These are phyloP conservation scores for Arctium lappa DNA, from an alignment of 129 eudicot species.

Conservation along the genomic window DNA sequence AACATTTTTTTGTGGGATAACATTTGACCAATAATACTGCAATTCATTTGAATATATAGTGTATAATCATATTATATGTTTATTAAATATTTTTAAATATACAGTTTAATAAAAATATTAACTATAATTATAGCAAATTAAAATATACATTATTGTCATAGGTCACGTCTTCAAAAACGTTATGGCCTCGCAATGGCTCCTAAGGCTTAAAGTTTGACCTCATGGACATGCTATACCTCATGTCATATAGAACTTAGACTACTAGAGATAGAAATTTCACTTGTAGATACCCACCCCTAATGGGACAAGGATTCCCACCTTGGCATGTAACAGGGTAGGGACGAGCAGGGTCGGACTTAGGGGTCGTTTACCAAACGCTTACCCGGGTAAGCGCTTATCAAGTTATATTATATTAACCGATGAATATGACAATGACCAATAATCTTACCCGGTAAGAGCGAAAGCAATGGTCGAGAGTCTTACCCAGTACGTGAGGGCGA, in stretches of 20 bases:
- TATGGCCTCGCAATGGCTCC: not conserved
- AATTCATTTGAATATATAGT: not conserved
- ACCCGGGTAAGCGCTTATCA: no score
- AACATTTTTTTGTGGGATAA: not conserved
- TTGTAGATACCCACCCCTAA: not conserved
- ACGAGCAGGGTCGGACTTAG: no score
- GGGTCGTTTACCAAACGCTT: no score
- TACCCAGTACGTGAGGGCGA: no score
- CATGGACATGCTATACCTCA: not conserved
- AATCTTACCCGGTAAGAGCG: no score
- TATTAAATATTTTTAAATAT: not conserved
- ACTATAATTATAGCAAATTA: not conserved
- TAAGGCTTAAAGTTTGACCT: not conserved
- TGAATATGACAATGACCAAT: no score
- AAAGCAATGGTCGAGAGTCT: no score
- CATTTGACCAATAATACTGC: not conserved
- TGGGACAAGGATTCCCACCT: not conserved
- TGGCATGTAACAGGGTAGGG: not conserved
- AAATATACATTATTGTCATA: no score
- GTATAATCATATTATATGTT: not conserved
- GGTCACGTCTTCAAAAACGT: not conserved
- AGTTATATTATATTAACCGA: no score
- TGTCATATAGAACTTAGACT: not conserved
- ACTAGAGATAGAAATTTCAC: not conserved
- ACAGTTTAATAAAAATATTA: not conserved